Evolutionary conservation across 306 rosid genomes (phyloP), one percentile per base, ranked within the genome.

Genomic region (Vigna trinervia): DNA sequence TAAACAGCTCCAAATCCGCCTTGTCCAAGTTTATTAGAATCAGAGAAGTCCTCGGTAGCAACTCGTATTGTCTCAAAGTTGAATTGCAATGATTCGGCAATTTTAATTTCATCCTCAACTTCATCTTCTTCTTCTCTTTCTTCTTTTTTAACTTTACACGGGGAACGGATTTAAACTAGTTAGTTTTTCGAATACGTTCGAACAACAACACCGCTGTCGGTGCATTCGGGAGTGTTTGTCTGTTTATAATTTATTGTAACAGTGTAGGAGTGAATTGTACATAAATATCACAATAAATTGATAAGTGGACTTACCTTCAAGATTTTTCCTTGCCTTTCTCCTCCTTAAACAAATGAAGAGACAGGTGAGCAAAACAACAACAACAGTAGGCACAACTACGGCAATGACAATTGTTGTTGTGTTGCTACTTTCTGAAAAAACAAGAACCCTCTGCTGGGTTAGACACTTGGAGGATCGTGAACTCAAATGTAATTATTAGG

Each of bases 31-130:
- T 73, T 84, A 81, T 63, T 63, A 36, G 28, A 63, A 34, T 63
- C 69, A 4, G 69, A 63, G 28, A 63, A 63, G 7, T 36, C 28
- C 23, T 59, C n/a, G 22, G 82, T 84, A 32, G 87, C 80, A 17
- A 22, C 51, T 41, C 76, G 14, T 7, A 63, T 63, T 8, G 28
- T n/a, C 14, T 63, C 28, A 3, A 36, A 63, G 28, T n/a, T 63
- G 69, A 36, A 36, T 36, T 63, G 69, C 20, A 63, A 63, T 4
- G 69, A 63, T 14, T 63, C 69, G 0, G 48, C 47, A 63, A 63
- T 60, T 28, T 60, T 30, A 30, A 60, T 60, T 60, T 30, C 66
- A 30, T 60, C 66, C 1, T 60, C 43, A 13, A 30, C 20, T 28
- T 5, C 66, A 12, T 60, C 43, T 22, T 30, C 63, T 39, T 43